Percentiles rank a stretch among this genome's conserved stretches.
Conservation (phyloP, 345 rosid genomes). For the Dipteronia dyeriana region DNA sequence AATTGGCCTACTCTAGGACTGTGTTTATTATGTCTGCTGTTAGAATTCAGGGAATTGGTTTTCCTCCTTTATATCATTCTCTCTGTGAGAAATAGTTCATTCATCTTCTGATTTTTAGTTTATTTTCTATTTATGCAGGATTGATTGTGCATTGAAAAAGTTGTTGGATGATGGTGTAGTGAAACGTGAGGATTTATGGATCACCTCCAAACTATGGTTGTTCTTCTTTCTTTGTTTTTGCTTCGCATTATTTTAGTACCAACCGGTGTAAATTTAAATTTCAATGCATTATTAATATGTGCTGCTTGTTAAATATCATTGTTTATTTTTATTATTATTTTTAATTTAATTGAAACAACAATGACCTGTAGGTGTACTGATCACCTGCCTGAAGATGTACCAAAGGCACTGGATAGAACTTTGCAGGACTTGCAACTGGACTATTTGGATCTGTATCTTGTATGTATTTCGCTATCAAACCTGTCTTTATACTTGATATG, state of each 20-base stretch:
- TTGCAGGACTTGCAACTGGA: slow-evolving; percentile 58
- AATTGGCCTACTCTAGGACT: no score
- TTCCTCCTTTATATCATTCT: background rate
- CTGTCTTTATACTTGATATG: background rate
- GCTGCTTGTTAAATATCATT: background rate
- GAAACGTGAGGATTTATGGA: slow-evolving; percentile 56
- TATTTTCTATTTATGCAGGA: slow-evolving; percentile 28
- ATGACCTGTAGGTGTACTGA: slow-evolving; percentile 46
- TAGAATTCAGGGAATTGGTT: background rate
- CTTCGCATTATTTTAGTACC: background rate
- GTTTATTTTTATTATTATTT: background rate
- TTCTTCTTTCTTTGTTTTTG: background rate
- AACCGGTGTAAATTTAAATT: background rate
- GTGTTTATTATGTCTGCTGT: background rate
- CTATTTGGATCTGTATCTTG: slow-evolving; percentile 65
- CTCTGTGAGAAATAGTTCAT: no score
- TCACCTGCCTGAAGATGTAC: slow-evolving; percentile 66
- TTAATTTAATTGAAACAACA: background rate
- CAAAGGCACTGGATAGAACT: slow-evolving; percentile 50
- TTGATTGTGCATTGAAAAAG: slow-evolving; percentile 48
- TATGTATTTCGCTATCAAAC: slow-evolving; percentile 23
- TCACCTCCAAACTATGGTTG: slow-evolving; percentile 71
- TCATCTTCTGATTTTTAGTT: no score
- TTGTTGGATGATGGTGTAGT: slow-evolving; percentile 51
- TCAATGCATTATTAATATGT: background rate